Evolutionary conservation across 306 rosid genomes (phyloP), one percentile per base, ranked within the genome.

Genomic region (Mimosa bimucronata): DNA sequence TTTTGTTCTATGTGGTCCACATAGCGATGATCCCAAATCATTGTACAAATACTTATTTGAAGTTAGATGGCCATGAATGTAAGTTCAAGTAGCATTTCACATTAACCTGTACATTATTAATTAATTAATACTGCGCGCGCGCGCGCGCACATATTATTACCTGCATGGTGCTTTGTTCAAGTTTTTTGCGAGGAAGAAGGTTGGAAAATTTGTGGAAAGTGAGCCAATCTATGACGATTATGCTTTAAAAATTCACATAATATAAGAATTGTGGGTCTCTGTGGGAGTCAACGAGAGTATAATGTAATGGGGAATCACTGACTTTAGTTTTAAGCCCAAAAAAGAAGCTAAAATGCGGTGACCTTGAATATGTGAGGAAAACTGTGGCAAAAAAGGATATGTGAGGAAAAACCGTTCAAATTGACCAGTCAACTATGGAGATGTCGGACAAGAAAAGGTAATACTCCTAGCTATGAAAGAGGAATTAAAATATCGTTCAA

Each of bases 41-140:
- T 58, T 83, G 83, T 87, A 82, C 86, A 83, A 85, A 88, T 58
- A 44, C 84, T 44, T 70, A 53, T 74, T 65, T 55, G 71, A 73
- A 79, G 26, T 71, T 45, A 74, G 78, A 52, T 55, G 38, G 58
- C 75, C 29, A 6, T 85, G 86, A 50, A 79, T 81, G 73, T 64
- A 65, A 77, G 61, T 69, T 79, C 79, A 30, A 50, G 67, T 78
- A 41, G 73, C 44, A 21, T 34, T 6, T 21, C 50, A 67, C 73
- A 10, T 67, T 67, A 37, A 37, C 38, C 31, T 66, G 16, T 6
- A 21, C 15, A 60, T 34, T 11, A 3, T 45, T 45, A 45, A 45
- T 3, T 13, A 45, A 10, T 10, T 34, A 34, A 34, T 34, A 6
- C 38, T 0, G n/a, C n/a, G n/a, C n/a, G n/a, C n/a, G n/a, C n/a